Evolutionary conservation across 352 stramenopile species (phyloP), one percentile per base, ranked within the genome.

Genomic region (Phytophthora palmivora): DNA sequence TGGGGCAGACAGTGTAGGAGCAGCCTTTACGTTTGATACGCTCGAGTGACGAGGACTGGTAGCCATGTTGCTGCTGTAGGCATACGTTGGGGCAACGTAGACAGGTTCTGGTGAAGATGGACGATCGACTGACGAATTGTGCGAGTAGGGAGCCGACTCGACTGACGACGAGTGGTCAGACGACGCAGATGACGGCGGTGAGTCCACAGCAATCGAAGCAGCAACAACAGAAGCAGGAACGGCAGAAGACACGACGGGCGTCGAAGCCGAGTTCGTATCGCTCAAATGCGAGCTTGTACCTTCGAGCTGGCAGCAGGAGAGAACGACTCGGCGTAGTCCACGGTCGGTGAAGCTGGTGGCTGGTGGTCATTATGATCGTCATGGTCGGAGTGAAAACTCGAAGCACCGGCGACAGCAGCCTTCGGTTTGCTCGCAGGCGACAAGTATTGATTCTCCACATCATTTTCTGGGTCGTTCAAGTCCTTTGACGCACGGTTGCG

Each of bases 371-470:
- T 54, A 26, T 58, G 44, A 12, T 62, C 47, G 26, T 66, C 49
- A 45, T 61, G 50, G 10, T 86, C 76, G 4, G 62, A 62, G 30
- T 71, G 63, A 65, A 83, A 84, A 14, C 71, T 48, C 7, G 67
- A 21, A 9, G 45, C 58, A 22, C 50, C 10, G 57, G 55, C 6
- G 42, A 14, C 48, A 26, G 15, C 37, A 24, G 67, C 41, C 69
- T 88, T 90, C 0, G 59, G 14, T 64, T 92, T 92, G 30, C 28
- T 28, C 32, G 73, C 78, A 5, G 84, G 81, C 6, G 79, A 89
- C 24, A 90, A 51, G 53, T 84, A 87, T 46, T 83, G 71, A 68
- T 82, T 79, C 58, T 88, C 84, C 7, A 74, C 48, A 24, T 91
- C 69, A 32, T 74, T 74, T 70, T 49, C 72, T 26, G 70, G 64